phyloP scores from a whole-genome alignment of 345 rosid genomes.

The Psidium guajava region DNA sequence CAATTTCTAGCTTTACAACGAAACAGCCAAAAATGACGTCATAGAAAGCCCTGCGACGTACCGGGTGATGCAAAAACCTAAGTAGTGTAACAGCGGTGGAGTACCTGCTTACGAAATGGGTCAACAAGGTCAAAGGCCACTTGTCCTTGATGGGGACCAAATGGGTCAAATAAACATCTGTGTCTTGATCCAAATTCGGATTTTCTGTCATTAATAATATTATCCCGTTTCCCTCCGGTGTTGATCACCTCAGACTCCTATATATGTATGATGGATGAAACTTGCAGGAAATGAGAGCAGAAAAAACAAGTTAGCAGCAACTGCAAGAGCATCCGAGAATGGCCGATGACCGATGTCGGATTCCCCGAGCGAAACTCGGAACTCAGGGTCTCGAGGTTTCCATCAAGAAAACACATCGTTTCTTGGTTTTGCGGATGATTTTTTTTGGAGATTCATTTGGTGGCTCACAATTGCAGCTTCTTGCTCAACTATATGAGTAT shows the following conservation, averaged over 20 bases:
- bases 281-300: background rate
- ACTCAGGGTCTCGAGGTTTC: slow-evolving; percentile 2
- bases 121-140: background rate
- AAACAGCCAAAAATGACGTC: background rate
- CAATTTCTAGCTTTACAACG: background rate
- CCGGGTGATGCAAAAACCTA: background rate
- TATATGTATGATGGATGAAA: background rate
- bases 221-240: background rate
- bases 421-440: background rate
- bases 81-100: background rate
- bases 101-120: background rate
- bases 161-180: background rate
- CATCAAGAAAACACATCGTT: background rate
- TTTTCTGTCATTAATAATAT: background rate
- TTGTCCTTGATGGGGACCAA: background rate
- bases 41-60: background rate
- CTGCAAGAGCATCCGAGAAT: background rate
- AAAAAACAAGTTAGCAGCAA: background rate
- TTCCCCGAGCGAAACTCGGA: slow-evolving; percentile 9
- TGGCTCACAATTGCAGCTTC: background rate
- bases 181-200: background rate
- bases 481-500: background rate
- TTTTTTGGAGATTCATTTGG: background rate
- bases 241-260: background rate
- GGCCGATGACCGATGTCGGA: background rate